Conservation (phyloP, 2,329 filamentous ascomycete genomes). For the Hyphodiscus sp. region DNA sequence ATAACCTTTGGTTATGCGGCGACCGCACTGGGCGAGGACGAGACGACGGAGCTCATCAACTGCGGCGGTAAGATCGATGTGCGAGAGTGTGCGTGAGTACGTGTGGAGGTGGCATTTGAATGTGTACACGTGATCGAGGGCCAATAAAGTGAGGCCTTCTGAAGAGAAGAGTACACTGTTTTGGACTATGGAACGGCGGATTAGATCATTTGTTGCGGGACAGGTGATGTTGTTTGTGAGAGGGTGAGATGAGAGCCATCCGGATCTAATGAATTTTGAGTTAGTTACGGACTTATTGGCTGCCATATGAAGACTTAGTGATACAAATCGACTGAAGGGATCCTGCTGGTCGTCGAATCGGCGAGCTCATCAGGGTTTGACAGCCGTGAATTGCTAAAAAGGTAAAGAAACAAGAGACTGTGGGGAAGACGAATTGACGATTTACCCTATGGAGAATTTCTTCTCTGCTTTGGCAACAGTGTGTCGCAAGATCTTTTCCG, state of each 20-base stretch:
- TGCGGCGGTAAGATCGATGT: slow-evolving; percentile 46
- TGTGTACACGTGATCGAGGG: slow-evolving; percentile 57
- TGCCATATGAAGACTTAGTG: not conserved
- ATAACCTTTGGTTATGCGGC: slow-evolving; percentile 43
- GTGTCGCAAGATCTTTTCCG: slow-evolving; percentile 41
- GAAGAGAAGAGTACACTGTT: slow-evolving; percentile 56
- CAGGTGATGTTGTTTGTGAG: slow-evolving; percentile 38
- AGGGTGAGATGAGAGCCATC: slow-evolving; percentile 26
- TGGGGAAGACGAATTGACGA: not conserved
- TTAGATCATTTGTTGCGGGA: slow-evolving; percentile 44
- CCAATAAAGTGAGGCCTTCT: slow-evolving; percentile 51
- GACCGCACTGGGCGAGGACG: slow-evolving; percentile 46
- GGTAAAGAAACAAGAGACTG: not conserved
- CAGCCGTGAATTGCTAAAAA: not conserved
- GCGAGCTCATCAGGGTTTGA: not conserved
- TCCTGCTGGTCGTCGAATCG: not conserved
- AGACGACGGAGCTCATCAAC: slow-evolving; percentile 57
- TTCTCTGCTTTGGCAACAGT: slow-evolving; percentile 47
- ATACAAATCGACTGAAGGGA: not conserved
- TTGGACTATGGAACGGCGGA: slow-evolving; percentile 50
- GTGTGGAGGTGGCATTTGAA: slow-evolving; percentile 55
- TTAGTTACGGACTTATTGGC: not conserved
- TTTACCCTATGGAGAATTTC: slow-evolving; percentile 39
- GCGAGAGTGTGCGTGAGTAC: slow-evolving; percentile 42
- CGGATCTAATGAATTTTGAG: slow-evolving; percentile 8